phyloP scores from a whole-genome alignment of 2,329 filamentous ascomycete species.

The Monosporascus sp. region DNA sequence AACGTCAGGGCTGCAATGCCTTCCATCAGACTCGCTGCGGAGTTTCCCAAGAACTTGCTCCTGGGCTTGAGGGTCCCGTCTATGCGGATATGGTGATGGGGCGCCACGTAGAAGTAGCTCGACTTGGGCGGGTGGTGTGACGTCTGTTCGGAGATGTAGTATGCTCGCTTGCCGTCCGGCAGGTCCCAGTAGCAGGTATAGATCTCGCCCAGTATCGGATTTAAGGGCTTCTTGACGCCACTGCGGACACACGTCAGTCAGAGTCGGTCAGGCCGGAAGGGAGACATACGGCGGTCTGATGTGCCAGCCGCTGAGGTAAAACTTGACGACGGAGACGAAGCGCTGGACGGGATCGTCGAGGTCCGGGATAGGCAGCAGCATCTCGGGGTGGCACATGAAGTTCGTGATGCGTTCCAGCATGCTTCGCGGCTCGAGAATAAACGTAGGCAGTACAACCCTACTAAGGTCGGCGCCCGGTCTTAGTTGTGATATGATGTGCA shows the following conservation, averaged over 20 bases:
- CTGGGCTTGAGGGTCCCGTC: constrained; percentile 92
- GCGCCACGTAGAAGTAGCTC: constrained; percentile 98
- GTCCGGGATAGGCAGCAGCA: constrained; percentile 77
- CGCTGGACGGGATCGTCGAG: constrained; percentile 85
- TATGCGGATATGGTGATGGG: constrained; percentile 87
- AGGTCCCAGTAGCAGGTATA: constrained; percentile 97
- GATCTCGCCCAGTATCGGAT: constrained; percentile 90
- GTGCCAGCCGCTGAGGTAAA: constrained; percentile 98
- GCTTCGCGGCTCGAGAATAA: constrained; percentile 93
- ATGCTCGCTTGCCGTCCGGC: constrained; percentile 74
- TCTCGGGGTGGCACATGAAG: constrained; percentile 99
- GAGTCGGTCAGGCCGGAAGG: constrained; percentile 4
- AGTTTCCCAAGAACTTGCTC: constrained; percentile 94
- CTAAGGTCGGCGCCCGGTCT: constrained; percentile 93
- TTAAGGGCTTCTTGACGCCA: constrained; percentile 96
- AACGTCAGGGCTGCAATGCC: constrained; percentile 83
- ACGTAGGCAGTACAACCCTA: constrained; percentile 89
- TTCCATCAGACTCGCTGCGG: constrained; percentile 96
- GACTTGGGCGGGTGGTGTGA: constrained; percentile 98
- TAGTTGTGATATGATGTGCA: constrained; percentile 94
- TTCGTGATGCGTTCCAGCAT: constrained; percentile 99
- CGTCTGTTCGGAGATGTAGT: constrained; percentile 96
- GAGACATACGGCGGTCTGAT: constrained; percentile 84
- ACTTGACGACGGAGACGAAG: constrained; percentile 94
- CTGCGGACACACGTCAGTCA: constrained; percentile 37